Base-by-base conservation (phyloP, 164 flowering plant genomes). In the Sedum album region DNA sequence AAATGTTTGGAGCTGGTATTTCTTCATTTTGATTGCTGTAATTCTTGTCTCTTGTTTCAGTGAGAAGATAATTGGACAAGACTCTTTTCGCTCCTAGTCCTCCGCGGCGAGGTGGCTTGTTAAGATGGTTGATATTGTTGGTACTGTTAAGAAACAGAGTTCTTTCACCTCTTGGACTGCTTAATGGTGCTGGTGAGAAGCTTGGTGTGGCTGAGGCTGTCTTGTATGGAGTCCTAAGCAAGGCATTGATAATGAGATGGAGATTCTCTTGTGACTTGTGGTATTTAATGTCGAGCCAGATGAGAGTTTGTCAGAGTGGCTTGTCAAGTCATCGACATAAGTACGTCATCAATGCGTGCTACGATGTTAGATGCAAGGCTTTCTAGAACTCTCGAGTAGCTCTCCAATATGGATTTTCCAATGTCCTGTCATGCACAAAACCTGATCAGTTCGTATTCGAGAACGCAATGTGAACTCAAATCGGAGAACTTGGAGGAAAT, bases 341-440 rank as follows among this genome's bases (percentile, higher is more conserved):
- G 82, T 10, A 94, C 76, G 81, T 90, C 99, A 70, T 94, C 99
- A 8, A 94, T 90, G 0, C 97, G 89, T 28, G 99, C 90, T 4
- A 86, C 82, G n/a, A 94, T 84, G 60, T 82, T 91, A 55, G 76
- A 90, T 17, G 99, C 96, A 65, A 94, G 70, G 81, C 99, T 94
- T 79, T 94, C 99, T 81, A 94, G 60, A 23, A 90, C 99, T 76
- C 99, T 85, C n/a, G 99, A 94, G 71, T 95, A 95, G 89, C 97
- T 83, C 81, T 95, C 99, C 44, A 95, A 76, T 69, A 95, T 90
- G 53, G 97, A 91, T 73, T 92, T 88, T 41, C 97, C 99, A 48
- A 92, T 84, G 76, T 95, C 99, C 99, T 92, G 86, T 60, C 41
- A 31, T 6, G 4, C 11, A 25, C 8, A 66, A 7, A 31, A 21